A percentile compares a stretch with the other conserved stretches of the same genome.
Evolutionary conservation across 768 basidiomycete species (phyloP).

Genomic region (Melanogaster broomeanus): DNA sequence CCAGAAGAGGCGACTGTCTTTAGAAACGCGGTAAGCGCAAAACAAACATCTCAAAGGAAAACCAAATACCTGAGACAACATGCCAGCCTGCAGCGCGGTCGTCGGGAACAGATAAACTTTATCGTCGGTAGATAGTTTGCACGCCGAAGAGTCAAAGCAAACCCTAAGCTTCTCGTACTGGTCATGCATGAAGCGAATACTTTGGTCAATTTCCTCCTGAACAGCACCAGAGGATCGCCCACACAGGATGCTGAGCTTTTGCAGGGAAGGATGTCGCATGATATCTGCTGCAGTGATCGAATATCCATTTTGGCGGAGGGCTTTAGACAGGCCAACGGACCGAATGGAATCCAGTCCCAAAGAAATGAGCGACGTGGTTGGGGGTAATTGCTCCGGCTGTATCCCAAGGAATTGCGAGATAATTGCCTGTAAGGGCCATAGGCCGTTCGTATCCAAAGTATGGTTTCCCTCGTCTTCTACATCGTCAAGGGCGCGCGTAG

Average conservation of each 20-base stretch:
- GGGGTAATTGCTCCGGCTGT: slow-evolving; percentile 10
- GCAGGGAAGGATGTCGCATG: slow-evolving; percentile 30
- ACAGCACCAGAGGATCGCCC: slow-evolving; percentile 1
- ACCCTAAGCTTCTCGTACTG: slow-evolving; percentile 18
- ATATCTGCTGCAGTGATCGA: slow-evolving; percentile 38
- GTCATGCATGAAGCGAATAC: slow-evolving; percentile 9
- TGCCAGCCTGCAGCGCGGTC: slow-evolving; percentile 48
- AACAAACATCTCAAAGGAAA: neutral
- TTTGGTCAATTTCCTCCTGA: slow-evolving; percentile 7
- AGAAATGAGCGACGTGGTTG: slow-evolving; percentile 40
- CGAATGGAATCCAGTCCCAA: slow-evolving; percentile 51
- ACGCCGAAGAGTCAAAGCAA: slow-evolving; percentile 11
- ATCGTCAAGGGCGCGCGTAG: neutral
- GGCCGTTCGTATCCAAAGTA: neutral
- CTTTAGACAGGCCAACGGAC: slow-evolving; percentile 43
- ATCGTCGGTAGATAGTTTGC: slow-evolving; percentile 30
- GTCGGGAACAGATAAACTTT: slow-evolving; percentile 38
- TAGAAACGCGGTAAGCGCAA: neutral
- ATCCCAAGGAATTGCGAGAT: slow-evolving; percentile 20
- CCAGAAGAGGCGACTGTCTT: slow-evolving; percentile 33
- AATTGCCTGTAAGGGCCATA: slow-evolving; percentile 12
- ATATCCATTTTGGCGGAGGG: slow-evolving; percentile 35
- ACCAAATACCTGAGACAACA: slow-evolving; percentile 47
- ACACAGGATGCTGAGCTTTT: slow-evolving; percentile 12
- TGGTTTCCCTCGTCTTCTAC: neutral